phyloP scores from a whole-genome alignment of 2,329 filamentous ascomycete species.

The Mycocentrospora acerina region DNA sequence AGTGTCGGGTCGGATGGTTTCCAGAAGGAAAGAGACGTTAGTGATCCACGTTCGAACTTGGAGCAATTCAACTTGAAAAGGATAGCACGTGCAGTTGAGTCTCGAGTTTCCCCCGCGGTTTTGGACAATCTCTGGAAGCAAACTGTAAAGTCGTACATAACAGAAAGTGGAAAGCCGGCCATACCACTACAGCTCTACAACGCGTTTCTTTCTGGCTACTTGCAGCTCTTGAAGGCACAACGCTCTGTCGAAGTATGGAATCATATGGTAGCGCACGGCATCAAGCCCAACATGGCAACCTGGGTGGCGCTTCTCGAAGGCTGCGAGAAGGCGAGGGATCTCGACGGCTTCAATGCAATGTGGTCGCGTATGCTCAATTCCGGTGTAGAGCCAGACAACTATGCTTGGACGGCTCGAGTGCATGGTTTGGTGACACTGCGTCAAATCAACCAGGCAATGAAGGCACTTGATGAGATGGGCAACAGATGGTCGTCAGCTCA shows the following conservation, averaged over 20 bases:
- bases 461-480: constrained; percentile 67
- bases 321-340: constrained; percentile 62
- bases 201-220: constrained; percentile 51
- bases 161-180: constrained; percentile 4
- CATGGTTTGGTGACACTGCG: constrained; percentile 63
- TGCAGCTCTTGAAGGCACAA: constrained; percentile 45
- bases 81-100: constrained; percentile 27
- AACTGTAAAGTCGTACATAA: constrained; percentile 18
- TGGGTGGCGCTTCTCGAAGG: constrained; percentile 76
- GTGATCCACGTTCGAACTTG: constrained; percentile 15
- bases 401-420: constrained; percentile 71
- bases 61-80: constrained; percentile 27
- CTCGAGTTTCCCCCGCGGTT: constrained; percentile 8
- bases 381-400: constrained; percentile 61
- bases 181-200: constrained; percentile 43
- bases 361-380: constrained; percentile 65
- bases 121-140: constrained; percentile 31
- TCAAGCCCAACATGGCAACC: constrained; percentile 63
- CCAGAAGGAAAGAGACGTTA: constrained; percentile 1
- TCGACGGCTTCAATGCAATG: constrained; percentile 62
- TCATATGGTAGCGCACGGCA: constrained; percentile 54
- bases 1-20: constrained; percentile 10
- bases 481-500: constrained; percentile 55
- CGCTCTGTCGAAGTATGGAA: constrained; percentile 60
- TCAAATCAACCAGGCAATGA: constrained; percentile 58